phyloP scores from a whole-genome alignment of 2,329 filamentous ascomycete genomes.

The Cytospora chrysosperma region DNA sequence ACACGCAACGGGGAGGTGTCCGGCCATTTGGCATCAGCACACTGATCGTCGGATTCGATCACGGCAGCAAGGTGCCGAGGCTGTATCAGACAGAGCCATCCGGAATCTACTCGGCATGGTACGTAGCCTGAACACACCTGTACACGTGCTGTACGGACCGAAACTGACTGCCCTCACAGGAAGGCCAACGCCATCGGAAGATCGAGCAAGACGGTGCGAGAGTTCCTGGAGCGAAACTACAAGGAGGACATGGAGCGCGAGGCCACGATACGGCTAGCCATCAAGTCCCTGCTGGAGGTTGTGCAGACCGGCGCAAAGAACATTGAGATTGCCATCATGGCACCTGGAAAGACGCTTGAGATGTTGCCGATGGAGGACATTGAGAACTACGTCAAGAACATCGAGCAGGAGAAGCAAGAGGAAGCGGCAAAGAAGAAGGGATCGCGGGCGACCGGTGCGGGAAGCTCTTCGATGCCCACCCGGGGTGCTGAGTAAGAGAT shows the following conservation, averaged over 20 bases:
- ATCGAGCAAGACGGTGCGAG: constrained; percentile 97
- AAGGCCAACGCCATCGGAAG: constrained; percentile 98
- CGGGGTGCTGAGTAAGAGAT: constrained; percentile 42
- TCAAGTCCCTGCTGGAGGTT: constrained; percentile 97
- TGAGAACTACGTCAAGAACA: constrained; percentile 95
- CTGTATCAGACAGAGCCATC: constrained; percentile 99
- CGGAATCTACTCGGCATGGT: constrained; percentile 99
- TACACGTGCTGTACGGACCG: neutral
- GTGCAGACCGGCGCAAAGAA: constrained; percentile 99
- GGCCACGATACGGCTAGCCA: constrained; percentile 91
- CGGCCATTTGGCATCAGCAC: constrained; percentile 98
- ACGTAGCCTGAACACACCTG: constrained; percentile 36
- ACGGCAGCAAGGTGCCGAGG: constrained; percentile 81
- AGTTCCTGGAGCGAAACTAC: constrained; percentile 98
- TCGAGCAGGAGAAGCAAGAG: constrained; percentile 99
- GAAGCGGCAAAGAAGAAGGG: constrained; percentile 97
- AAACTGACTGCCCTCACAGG: constrained; percentile 51
- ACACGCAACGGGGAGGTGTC: constrained; percentile 98
- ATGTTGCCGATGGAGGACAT: constrained; percentile 96
- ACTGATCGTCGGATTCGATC: constrained; percentile 97
- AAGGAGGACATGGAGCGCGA: constrained; percentile 97
- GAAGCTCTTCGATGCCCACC: constrained; percentile 73
- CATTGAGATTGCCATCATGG: constrained; percentile 99
- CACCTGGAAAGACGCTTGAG: constrained; percentile 85
- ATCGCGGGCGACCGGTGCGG: constrained; percentile 67